A percentile compares a stretch with the other conserved stretches of the same genome.
Evolutionary conservation across 768 basidiomycete species (phyloP).

Genomic region (Tulasnella sp.): DNA sequence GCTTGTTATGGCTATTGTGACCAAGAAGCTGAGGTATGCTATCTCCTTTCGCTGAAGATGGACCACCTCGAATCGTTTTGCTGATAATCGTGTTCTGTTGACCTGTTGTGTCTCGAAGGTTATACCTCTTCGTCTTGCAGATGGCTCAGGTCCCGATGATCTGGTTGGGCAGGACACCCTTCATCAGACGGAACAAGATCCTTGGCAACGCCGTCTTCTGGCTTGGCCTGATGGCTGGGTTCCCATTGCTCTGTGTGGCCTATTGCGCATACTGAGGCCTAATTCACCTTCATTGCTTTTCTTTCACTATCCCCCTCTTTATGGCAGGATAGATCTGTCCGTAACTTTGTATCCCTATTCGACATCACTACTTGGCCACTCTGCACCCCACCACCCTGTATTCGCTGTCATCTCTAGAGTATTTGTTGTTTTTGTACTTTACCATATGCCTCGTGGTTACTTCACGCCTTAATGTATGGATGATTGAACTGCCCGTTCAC

Average conservation of each 20-base stretch:
- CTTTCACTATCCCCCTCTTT: background rate
- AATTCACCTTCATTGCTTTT: background rate
- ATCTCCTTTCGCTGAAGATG: background rate
- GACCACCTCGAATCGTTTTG: background rate
- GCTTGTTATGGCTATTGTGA: constrained; percentile 92
- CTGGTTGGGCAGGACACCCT: constrained; percentile 59
- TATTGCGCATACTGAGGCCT: constrained; percentile 42
- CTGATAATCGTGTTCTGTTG: background rate
- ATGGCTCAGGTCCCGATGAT: constrained; percentile 90
- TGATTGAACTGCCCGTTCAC: too few relatives aligned
- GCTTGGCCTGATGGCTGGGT: constrained; percentile 70
- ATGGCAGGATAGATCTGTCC: background rate
- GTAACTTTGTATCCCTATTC: background rate
- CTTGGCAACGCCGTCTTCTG: constrained; percentile 73
- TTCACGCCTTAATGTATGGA: too few relatives aligned
- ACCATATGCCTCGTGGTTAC: too few relatives aligned
- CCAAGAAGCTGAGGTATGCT: constrained; percentile 76
- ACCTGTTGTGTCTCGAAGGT: constrained; percentile 31
- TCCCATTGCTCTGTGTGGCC: constrained; percentile 83
- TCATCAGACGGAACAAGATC: constrained; percentile 68
- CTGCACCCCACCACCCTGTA: too few relatives aligned
- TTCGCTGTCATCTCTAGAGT: too few relatives aligned
- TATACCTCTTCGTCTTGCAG: constrained; percentile 78
- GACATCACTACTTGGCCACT: background rate
- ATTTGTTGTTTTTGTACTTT: too few relatives aligned